phyloP scores from a whole-genome alignment of 2,329 filamentous ascomycete genomes.

The Penicillium sp. region DNA sequence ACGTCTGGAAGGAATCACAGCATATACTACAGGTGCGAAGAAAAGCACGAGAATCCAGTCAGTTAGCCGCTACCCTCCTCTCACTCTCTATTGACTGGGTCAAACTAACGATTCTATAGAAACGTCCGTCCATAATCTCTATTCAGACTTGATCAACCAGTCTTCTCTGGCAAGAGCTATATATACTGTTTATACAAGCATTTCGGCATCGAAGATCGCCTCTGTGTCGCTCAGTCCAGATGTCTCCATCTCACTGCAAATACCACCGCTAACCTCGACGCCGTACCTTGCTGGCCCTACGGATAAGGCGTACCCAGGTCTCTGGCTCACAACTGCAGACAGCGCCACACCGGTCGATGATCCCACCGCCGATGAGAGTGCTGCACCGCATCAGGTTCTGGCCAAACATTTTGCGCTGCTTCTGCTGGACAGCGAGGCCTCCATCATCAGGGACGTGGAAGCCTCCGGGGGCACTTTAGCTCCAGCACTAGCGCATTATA shows the following conservation, averaged over 20 bases:
- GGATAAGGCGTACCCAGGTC: conserved; percentile 70
- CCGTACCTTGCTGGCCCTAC: conserved; percentile 72
- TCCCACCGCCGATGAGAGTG: conserved; percentile 60
- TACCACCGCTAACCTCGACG: conserved; percentile 67
- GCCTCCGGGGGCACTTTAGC: conserved; percentile 76
- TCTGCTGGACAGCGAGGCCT: conserved; percentile 79
- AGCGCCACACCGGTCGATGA: conserved; percentile 74
- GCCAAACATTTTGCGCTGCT: conserved; percentile 88
- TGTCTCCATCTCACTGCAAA: conserved; percentile 65
- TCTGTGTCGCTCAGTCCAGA: conserved; percentile 74
- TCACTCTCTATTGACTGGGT: background rate
- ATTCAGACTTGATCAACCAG: conserved; percentile 54
- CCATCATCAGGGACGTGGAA: conserved; percentile 71
- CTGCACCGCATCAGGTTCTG: conserved; percentile 59
- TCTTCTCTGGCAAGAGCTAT: conserved; percentile 84
- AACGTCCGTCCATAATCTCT: conserved; percentile 41
- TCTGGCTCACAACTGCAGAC: conserved; percentile 88
- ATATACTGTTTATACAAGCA: conserved; percentile 77
- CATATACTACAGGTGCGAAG: conserved; percentile 80
- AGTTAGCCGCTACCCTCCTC: background rate
- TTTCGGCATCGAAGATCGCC: conserved; percentile 84
- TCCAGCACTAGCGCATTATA: conserved; percentile 74
- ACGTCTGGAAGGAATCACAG: conserved; percentile 90
- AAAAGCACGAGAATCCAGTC: conserved; percentile 69
- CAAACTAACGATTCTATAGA: conserved; percentile 31